These are phyloP conservation scores for Platanthera guangdongensis DNA, from an alignment of 106 monocot genomes.

Conservation along the genomic window DNA sequence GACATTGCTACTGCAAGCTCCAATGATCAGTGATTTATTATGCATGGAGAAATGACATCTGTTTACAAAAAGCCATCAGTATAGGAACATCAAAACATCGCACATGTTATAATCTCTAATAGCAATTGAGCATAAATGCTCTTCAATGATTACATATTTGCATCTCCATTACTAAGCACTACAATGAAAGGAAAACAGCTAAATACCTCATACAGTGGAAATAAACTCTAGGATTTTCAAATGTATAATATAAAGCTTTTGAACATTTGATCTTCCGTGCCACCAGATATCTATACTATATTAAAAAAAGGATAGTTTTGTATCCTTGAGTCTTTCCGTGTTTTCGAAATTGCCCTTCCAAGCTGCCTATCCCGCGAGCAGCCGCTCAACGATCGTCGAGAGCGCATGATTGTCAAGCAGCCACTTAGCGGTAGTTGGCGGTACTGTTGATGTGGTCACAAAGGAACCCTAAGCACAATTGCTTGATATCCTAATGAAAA, in stretches of 20 bases:
- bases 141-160: neutral
- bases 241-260: neutral
- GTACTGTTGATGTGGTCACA: too few species aligned
- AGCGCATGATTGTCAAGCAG: too few species aligned
- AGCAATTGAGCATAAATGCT: neutral
- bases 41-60: slow-evolving; percentile 74
- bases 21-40: slow-evolving; percentile 77
- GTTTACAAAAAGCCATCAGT: neutral
- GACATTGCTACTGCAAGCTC: slow-evolving; percentile 38
- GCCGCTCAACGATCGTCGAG: neutral
- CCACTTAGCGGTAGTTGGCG: too few species aligned
- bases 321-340: neutral
- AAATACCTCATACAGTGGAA: neutral
- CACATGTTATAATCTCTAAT: neutral
- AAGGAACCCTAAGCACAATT: too few species aligned
- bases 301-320: too few species aligned
- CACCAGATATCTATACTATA: too few species aligned
- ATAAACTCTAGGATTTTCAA: neutral
- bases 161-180: neutral
- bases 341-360: neutral
- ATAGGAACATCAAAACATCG: neutral
- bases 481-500: neutral
- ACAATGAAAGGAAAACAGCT: neutral
- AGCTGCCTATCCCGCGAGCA: neutral
- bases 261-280: neutral